Evolutionary conservation across 2,329 filamentous ascomycete species (phyloP), one percentile per base, ranked within the genome.

Genomic region (Zymoseptoria passerinii): DNA sequence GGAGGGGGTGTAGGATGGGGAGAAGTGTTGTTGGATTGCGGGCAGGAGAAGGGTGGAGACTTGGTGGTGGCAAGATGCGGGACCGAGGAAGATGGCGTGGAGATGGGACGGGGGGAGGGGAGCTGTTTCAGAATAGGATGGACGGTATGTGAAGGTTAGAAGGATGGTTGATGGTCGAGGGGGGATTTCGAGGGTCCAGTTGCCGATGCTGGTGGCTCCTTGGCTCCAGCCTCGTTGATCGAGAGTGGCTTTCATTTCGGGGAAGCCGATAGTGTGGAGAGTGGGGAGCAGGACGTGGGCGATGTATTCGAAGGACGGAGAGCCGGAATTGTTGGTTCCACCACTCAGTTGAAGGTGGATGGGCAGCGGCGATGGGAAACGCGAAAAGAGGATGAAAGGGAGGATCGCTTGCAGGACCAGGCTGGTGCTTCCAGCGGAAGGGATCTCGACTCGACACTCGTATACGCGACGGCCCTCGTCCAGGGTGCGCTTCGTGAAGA

Each of bases 351-450:
- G 74, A 8, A 85, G 62, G 19, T 61, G 65, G 6, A 75, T 63
- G 1, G 64, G 64, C 23, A 58, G 48, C 3, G 51, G 57, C 3
- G 63, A 64, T 2, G 62, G 66, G 1, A 64, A 50, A 8, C 48
- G 48, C 2, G 61, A 59, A 68, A 82, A 79, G 1, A 85, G 68
- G 2, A 85, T 68, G 62, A 79, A 84, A 0, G 83, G 83, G 48
- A 85, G 76, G 3, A 85, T 71, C 4, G 83, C 82, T 67, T 85
- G 83, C 55, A 85, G 75, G 0, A 83, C 77, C 10, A 85, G 72
- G 52, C 77, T 80, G 4, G 81, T 76, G 18, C 78, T 80, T 0
- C 83, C 83, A 0, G 81, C 79, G 2, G 77, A 78, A 2, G 74
- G 69, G 44, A 80, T 73, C 18, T 71, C 67, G 44, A 81, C 75